Conservation (phyloP, 306 rosid genomes). For the Sophora flavescens region DNA sequence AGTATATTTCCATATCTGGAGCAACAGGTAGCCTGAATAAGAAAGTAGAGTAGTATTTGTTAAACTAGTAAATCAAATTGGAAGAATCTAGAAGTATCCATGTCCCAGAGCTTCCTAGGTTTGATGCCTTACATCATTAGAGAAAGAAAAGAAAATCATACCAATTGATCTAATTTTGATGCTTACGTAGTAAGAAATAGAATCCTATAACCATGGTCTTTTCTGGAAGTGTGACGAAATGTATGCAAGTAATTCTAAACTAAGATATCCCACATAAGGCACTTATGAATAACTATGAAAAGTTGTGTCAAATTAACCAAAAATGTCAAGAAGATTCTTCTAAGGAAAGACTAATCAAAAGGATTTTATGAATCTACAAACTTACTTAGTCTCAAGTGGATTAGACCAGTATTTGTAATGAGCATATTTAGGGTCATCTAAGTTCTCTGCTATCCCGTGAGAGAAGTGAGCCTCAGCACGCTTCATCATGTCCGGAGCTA, state of each 20-base stretch:
- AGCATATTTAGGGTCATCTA: constrained; percentile 71
- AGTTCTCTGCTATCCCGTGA: constrained; percentile 79
- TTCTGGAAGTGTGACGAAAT: not conserved
- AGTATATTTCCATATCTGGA: constrained; percentile 80
- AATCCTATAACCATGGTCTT: not conserved
- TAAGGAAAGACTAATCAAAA: not conserved
- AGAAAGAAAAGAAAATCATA: not conserved
- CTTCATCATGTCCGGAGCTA: constrained; percentile 73
- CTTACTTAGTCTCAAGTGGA: constrained; percentile 86
- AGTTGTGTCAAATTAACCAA: constrained; percentile 2
- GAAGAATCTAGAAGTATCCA: not conserved
- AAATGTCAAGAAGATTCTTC: not conserved
- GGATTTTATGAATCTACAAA: constrained; percentile 8
- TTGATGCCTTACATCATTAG: constrained; percentile 3
- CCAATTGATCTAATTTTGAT: not conserved
- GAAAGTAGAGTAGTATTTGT: constrained; percentile 15
- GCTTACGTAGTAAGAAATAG: not conserved
- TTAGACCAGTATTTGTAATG: constrained; percentile 90
- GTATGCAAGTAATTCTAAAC: not conserved
- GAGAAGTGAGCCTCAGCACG: constrained; percentile 80
- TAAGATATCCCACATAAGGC: not conserved
- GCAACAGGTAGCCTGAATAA: constrained; percentile 75
- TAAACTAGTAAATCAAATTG: not conserved
- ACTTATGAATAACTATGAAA: not conserved
- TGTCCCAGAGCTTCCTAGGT: constrained; percentile 3